These are phyloP conservation scores for Penicillium psychrosexuale DNA, from an alignment of 2,329 filamentous ascomycete genomes.

Conservation along the genomic window DNA sequence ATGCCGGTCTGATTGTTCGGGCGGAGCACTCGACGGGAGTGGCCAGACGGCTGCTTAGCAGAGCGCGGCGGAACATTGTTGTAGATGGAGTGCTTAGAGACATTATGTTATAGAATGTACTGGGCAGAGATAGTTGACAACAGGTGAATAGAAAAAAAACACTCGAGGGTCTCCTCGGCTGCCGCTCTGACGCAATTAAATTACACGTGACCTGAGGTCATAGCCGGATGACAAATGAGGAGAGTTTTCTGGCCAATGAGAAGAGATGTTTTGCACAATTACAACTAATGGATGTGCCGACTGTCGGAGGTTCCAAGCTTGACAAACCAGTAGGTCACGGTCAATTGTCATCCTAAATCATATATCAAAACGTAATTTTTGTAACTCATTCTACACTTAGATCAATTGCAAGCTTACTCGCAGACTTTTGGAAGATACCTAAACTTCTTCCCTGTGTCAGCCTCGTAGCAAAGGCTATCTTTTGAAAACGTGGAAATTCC, in stretches of 20 bases:
- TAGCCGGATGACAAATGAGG: slow-evolving; percentile 30
- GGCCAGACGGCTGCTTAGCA: slow-evolving; percentile 25
- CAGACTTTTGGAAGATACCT: too few relatives aligned
- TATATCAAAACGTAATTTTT: background rate
- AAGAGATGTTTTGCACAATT: slow-evolving; percentile 17
- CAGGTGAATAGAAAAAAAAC: slow-evolving; percentile 2
- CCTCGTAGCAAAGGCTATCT: background rate
- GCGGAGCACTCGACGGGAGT: slow-evolving; percentile 28
- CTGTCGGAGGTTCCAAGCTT: slow-evolving; percentile 14
- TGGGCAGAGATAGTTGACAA: background rate
- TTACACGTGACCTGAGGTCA: slow-evolving; percentile 24
- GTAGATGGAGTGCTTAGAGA: slow-evolving; percentile 33
- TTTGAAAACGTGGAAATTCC: background rate
- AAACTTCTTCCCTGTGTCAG: background rate
- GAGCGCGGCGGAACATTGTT: slow-evolving; percentile 30
- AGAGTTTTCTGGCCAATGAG: slow-evolving; percentile 21
- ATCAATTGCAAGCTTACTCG: background rate
- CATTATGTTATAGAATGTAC: slow-evolving; percentile 22
- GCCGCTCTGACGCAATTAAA: slow-evolving; percentile 34
- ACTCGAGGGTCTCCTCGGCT: background rate
- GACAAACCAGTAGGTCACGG: background rate
- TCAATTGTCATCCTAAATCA: background rate
- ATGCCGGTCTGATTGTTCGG: slow-evolving; percentile 28
- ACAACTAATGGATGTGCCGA: slow-evolving; percentile 13
- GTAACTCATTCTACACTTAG: too few relatives aligned